Percentiles rank a stretch among this genome's conserved stretches.
phyloP scores from a whole-genome alignment of 805 yeast species.

The Candida wancherniae region DNA sequence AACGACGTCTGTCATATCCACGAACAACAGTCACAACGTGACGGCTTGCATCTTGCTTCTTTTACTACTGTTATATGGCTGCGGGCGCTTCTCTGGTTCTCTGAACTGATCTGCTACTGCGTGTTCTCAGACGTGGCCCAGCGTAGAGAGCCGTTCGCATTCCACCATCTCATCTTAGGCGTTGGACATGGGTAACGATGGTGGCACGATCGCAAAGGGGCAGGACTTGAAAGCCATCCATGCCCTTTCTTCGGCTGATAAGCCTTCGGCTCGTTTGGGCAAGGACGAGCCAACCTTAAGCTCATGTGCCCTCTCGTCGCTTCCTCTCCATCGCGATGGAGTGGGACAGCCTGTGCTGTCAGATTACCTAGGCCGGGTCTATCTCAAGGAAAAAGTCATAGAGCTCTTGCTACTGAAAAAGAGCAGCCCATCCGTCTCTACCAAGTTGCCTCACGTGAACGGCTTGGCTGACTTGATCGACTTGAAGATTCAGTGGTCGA shows the following conservation, averaged over 20 bases:
- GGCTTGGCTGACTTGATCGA: slow-evolving; percentile 14
- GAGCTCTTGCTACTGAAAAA: slow-evolving; percentile 47
- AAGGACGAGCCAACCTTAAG: slow-evolving; percentile 29
- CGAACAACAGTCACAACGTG: no score
- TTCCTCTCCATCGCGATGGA: slow-evolving; percentile 31
- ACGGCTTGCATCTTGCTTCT: no score
- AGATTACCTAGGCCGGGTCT: slow-evolving; percentile 64
- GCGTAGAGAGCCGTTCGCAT: no score
- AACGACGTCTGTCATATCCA: no score
- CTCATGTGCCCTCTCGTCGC: slow-evolving; percentile 45
- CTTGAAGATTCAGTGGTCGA: slow-evolving; percentile 10
- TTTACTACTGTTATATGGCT: no score
- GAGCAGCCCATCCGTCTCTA: slow-evolving; percentile 3
- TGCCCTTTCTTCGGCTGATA: no score
- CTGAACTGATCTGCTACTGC: no score
- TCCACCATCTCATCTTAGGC: not conserved
- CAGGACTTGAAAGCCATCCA: slow-evolving; percentile 41
- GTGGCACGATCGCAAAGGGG: slow-evolving; percentile 65
- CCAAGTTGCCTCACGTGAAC: slow-evolving; percentile 5
- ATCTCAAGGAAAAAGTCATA: slow-evolving; percentile 58
- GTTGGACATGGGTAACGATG: slow-evolving; percentile 47
- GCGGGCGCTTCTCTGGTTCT: no score
- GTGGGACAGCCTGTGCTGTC: slow-evolving; percentile 49
- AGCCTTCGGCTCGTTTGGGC: slow-evolving; percentile 7
- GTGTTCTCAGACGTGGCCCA: no score